Conservation (phyloP, 495 filamentous ascomycete species). For the Penicillium manginii region DNA sequence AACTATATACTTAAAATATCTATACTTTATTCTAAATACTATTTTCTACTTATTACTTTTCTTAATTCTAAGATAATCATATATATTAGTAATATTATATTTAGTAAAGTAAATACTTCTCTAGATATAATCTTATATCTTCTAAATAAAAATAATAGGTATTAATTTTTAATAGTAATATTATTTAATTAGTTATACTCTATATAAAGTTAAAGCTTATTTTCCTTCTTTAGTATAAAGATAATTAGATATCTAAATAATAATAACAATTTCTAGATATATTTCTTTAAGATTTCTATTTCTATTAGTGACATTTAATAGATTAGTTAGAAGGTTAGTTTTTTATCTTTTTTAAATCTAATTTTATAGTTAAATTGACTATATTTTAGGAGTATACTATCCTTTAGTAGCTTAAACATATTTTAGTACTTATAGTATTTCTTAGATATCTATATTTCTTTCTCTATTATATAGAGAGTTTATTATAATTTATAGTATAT, state of each 20-base stretch:
- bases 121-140: conserved; percentile 17
- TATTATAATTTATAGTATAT: background rate
- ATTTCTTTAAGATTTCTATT: conserved; percentile 1
- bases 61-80: conserved; percentile 12
- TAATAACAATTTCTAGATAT: conserved; percentile 16
- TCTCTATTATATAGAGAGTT: background rate
- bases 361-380: background rate
- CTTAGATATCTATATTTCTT: conserved; percentile 8
- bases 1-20: conserved; percentile 29
- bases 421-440: conserved; percentile 7
- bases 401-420: background rate
- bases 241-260: conserved; percentile 15
- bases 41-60: conserved; percentile 33
- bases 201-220: conserved; percentile 17
- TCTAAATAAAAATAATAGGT: conserved; percentile 20
- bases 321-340: background rate
- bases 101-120: conserved; percentile 25
- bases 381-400: conserved; percentile 5
- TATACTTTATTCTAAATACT: conserved; percentile 34
- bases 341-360: background rate
- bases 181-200: conserved; percentile 27
- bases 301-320: background rate
- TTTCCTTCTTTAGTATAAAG: conserved; percentile 30
- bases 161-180: conserved; percentile 22
- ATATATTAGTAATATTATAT: conserved; percentile 20